Evolutionary conservation across 2,329 filamentous ascomycete species (phyloP), one percentile per base, ranked within the genome.

Genomic region (Hypoxylon sp.): DNA sequence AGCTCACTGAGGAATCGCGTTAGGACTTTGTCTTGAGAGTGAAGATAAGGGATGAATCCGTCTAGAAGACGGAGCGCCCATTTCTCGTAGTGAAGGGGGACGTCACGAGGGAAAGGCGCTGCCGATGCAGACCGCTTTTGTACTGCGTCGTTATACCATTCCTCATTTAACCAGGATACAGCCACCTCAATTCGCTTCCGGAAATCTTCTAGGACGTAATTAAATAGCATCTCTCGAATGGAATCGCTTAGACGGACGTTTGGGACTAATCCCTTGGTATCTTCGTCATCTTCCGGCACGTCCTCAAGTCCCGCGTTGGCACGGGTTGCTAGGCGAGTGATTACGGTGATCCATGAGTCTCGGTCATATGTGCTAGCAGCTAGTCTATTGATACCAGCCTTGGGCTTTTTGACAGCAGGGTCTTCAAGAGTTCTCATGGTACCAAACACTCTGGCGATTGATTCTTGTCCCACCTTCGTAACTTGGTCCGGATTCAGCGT

Each of bases 81-180:
- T 75, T 89, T 89, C 65, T 93, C 89, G 79, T 97, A 98, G 78
- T 96, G 88, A 34, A 86, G 76, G 2, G 87, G 84, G 6, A 85
- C 84, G 43, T 85, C 82, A 10, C 77, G 51, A 76, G 79, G 34
- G 79, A 79, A n/a, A 76, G 75, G 59, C 79, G 83, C 63, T 69
- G 78, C 51, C 76, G 82, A 67, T 78, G 81, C 70, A 82, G 80
- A 78, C 80, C 66, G 73, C 49, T 74, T 68, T 61, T 85, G 81
- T 32, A 93, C 80, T 46, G 85, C 89, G 78, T 98, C 95, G 74
- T 94, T 97, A 80, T 97, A 98, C 95, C 96, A 99, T 80, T 99
- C 96, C 79, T 99, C 96, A 74, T 91, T 97, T 14, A 99, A 85
- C 96, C 96, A 99, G 6, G 91, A 90, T 56, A 98, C 93, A 1